Evolutionary conservation across 2,329 filamentous ascomycete genomes (phyloP).

Genomic region (Trichoderma pleuroti): DNA sequence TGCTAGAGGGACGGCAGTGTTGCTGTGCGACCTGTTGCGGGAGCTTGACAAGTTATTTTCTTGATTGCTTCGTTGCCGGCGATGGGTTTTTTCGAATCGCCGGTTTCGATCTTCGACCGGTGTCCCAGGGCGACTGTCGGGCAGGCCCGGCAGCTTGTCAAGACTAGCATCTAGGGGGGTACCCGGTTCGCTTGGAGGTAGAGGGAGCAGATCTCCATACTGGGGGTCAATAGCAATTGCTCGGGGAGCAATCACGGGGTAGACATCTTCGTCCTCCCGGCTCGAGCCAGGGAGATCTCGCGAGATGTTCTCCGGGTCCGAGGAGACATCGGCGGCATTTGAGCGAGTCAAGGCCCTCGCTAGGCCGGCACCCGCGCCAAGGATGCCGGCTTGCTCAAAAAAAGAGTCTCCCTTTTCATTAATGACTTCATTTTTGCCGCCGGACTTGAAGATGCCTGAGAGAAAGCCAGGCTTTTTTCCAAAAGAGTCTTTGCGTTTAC

Average conservation of each 20-base stretch:
- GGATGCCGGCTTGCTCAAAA: slow-evolving; percentile 69
- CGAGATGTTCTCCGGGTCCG: slow-evolving; percentile 37
- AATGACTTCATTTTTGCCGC: slow-evolving; percentile 26
- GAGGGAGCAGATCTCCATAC: slow-evolving; percentile 61
- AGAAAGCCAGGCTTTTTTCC: slow-evolving; percentile 44
- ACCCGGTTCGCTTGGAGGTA: slow-evolving; percentile 58
- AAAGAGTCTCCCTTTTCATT: slow-evolving; percentile 54
- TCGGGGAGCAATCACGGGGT: slow-evolving; percentile 57
- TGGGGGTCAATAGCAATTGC: slow-evolving; percentile 63
- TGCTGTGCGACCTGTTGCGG: slow-evolving; percentile 47
- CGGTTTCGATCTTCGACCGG: slow-evolving; percentile 47
- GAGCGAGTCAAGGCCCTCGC: slow-evolving; percentile 44
- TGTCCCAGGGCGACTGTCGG: slow-evolving; percentile 58
- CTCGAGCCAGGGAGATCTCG: slow-evolving; percentile 25
- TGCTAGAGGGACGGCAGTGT: slow-evolving; percentile 56
- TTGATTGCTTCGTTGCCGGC: slow-evolving; percentile 47
- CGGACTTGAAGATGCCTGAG: slow-evolving; percentile 48
- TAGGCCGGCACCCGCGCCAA: slow-evolving; percentile 66
- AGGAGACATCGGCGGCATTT: slow-evolving; percentile 45
- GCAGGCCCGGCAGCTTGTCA: slow-evolving; percentile 50
- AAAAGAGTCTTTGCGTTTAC: slow-evolving; percentile 35
- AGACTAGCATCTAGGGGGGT: slow-evolving; percentile 39
- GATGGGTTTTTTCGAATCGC: slow-evolving; percentile 41
- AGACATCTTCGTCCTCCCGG: slow-evolving; percentile 40
- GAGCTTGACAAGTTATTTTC: slow-evolving; percentile 29